Base-by-base conservation (phyloP, 805 yeast species). In the Diddensiella transvaalensis region DNA sequence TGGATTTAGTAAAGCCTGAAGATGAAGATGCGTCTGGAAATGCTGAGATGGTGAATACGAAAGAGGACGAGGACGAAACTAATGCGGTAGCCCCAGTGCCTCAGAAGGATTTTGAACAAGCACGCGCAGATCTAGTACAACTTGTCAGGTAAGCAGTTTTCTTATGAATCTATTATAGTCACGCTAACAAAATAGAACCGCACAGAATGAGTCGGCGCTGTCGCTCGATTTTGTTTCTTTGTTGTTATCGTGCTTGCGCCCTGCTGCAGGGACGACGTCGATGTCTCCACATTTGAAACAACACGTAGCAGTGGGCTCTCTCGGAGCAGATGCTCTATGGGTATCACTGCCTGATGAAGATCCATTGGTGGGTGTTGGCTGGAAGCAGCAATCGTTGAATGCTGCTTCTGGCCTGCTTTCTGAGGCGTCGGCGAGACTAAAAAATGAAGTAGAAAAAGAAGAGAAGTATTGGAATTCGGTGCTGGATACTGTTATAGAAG, bases 191-290 rank as follows among this genome's bases (percentile, higher is more conserved):
- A 29, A 23, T 23, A 54, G 78, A 46, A 65, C 79, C 0, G 96
- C 98, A 1, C 71, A 87, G 56, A 93, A 91, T 62, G 97, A 93
- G 61, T 82, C 95, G 0, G 89, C 96, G 0, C 66, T 93, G 33
- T 83, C 96, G 1, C 70, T 90, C 49, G 99, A 91, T 61, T 86
- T 90, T 54, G 83, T 91, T 1, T 87, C 96, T 1, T 72, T 91
- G 51, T 69, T 93, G 49, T 75, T 91, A 38, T 85, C 96, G 17
- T 77, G 87, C 8, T 79, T 80, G 8, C 76, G 93, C 53, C 96
- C 96, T 1, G 87, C 87, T 17, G 85, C 91, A 1, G 96, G 95
- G 2, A 77, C 85, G 29, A 74, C 89, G 2, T 87, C 97, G 1
- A 87, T 91, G 80, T 88, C 96, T 1, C 88, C 95, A 0, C 89